phyloP scores from a whole-genome alignment of 2,329 filamentous ascomycete genomes.

The Tricladium varicosporioides region DNA sequence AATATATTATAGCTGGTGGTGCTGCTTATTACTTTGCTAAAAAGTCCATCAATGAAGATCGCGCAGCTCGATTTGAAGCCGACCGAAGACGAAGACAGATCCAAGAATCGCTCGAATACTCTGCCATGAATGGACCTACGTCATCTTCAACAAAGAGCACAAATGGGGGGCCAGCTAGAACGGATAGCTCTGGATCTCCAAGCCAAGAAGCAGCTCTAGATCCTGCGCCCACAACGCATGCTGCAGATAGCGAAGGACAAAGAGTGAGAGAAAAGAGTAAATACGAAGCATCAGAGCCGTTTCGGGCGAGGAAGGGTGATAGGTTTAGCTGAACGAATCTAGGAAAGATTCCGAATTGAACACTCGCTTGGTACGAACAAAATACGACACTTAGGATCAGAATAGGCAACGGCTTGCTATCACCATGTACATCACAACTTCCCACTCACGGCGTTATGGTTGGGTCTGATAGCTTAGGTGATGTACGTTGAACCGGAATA shows the following conservation, averaged over 20 bases:
- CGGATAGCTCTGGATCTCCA: constrained; percentile 58
- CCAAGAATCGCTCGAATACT: constrained; percentile 53
- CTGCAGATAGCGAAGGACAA: constrained; percentile 67
- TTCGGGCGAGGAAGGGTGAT: constrained; percentile 78
- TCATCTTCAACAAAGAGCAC: constrained; percentile 30
- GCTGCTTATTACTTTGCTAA: constrained; percentile 97
- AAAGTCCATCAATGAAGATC: constrained; percentile 87
- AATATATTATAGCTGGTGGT: constrained; percentile 64
- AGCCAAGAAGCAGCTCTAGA: constrained; percentile 70
- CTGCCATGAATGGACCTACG: constrained; percentile 18
- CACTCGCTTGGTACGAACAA: not conserved
- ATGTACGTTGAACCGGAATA: no score
- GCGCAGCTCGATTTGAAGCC: constrained; percentile 66
- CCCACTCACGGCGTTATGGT: no score
- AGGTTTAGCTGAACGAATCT: constrained; percentile 61
- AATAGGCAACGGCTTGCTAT: not conserved
- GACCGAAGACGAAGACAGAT: constrained; percentile 59
- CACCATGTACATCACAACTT: no score
- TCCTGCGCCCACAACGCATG: constrained; percentile 83
- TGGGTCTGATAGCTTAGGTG: no score
- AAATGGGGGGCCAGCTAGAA: constrained; percentile 53
- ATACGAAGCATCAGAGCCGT: constrained; percentile 79
- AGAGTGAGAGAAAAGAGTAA: constrained; percentile 77
- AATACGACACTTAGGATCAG: not conserved
- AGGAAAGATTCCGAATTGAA: not conserved